Percentiles rank a stretch among this genome's conserved stretches.
Conservation (phyloP, 2,329 filamentous ascomycete species). For the Aureobasidium namibiae region DNA sequence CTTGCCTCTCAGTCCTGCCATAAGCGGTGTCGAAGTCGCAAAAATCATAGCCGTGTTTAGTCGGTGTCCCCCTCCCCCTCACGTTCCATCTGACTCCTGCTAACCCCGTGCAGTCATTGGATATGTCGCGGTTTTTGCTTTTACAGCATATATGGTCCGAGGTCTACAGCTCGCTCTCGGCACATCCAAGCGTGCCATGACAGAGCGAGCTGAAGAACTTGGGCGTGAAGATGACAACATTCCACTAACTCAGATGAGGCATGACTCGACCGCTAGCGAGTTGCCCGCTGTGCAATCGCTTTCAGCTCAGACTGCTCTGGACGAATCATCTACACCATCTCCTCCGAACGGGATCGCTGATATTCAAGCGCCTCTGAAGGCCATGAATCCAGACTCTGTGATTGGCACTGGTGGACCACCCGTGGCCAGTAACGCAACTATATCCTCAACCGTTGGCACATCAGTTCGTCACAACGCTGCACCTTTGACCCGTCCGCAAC, state of each 20-base stretch:
- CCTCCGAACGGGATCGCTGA: conserved; percentile 2
- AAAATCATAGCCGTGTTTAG: conserved; percentile 54
- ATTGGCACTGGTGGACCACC: conserved; percentile 21
- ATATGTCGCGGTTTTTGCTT: conserved; percentile 44
- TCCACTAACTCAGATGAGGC: conserved; percentile 31
- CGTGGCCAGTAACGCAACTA: neutral
- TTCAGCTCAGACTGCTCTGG: neutral
- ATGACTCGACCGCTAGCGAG: conserved; percentile 9
- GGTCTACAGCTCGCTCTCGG: conserved; percentile 45
- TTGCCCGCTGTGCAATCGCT: neutral
- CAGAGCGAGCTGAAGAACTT: conserved; percentile 46
- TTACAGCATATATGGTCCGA: conserved; percentile 48
- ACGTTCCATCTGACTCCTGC: neutral
- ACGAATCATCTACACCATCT: neutral
- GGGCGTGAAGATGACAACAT: conserved; percentile 40
- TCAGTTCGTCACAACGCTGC: conserved; percentile 34
- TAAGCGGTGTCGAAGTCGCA: conserved; percentile 46
- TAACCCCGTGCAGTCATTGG: conserved; percentile 39
- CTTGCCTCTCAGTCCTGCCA: conserved; percentile 47
- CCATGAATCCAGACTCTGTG: conserved; percentile 20
- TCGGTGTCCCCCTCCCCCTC: conserved; percentile 27
- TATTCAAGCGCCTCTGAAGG: conserved; percentile 16
- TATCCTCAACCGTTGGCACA: neutral
- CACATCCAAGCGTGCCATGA: conserved; percentile 44
- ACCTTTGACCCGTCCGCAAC: conserved; percentile 39